Evolutionary conservation across 495 filamentous ascomycete genomes (phyloP), one percentile per base, ranked within the genome.

Genomic region (Jackrogersella minutella): DNA sequence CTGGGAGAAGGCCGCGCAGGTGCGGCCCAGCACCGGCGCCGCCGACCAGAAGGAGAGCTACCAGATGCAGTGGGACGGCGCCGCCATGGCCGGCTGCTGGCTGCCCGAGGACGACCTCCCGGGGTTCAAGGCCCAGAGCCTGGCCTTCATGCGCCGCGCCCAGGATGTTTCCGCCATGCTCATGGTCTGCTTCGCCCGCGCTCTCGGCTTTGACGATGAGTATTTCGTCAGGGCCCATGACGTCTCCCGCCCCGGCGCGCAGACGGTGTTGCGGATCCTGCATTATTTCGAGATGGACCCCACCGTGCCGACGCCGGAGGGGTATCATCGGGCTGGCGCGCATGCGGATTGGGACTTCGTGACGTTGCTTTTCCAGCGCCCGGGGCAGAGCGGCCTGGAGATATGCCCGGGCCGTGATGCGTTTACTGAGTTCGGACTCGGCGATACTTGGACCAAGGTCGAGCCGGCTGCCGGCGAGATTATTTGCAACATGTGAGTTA

Each of bases 351-450:
- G 83, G 80, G 86, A 83, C 58, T 85, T 86, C 67, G 65, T 89
- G 21, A 88, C 88, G 6, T 73, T 90, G 59, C 79, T 90, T n/a
- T 89, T 88, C 73, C 88, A 90, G 72, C 81, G 81, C 14, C 78
- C 83, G 1, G 86, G 86, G 0, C 84, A 90, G 74, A 80, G 78
- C 60, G 87, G 87, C 4, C 76, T 90, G 6, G 87, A 90, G 71
- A 86, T 90, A 36, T 90, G 87, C 66, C 88, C 87, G 0, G 87
- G 87, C 1, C 77, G 88, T 10, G 88, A 91, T 68, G 80, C 78
- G 1, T 82, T 85, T 16, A 87, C 85, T 0, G 77, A 82, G 22
- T 89, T 88, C 57, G 85, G 82, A 3, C 80, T 82, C 46, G 84
- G 85, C 7, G 85, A 89, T 51, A 71, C 72, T 7, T 90, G 86